These are phyloP conservation scores for Stentor roeselii DNA, from an alignment of 73 alveolate genomes.

Conservation along the genomic window DNA sequence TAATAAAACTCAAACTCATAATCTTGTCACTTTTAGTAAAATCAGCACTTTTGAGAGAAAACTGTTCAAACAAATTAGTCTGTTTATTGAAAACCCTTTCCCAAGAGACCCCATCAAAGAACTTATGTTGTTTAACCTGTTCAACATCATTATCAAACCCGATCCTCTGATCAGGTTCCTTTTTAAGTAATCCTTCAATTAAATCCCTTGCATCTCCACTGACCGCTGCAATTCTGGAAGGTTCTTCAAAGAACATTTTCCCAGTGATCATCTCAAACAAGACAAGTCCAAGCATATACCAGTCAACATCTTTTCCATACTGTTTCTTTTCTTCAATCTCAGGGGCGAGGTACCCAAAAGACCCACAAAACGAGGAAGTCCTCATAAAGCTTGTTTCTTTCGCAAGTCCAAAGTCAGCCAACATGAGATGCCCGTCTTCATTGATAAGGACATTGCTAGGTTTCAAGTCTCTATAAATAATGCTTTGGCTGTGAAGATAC, in stretches of 20 bases:
- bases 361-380: constrained; percentile 4
- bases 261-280: neutral
- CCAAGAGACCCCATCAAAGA: neutral
- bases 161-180: neutral
- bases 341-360: neutral
- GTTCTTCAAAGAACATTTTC: too few species aligned
- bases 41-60: neutral
- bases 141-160: neutral
- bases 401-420: constrained; percentile 1
- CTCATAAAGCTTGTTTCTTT: neutral
- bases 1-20: neutral
- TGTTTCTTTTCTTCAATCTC: neutral
- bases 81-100: neutral
- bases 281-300: neutral
- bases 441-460: neutral
- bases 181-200: neutral
- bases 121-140: neutral
- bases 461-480: constrained; percentile 3
- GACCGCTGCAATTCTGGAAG: neutral
- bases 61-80: neutral
- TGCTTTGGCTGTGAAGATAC: neutral
- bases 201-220: neutral
- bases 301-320: neutral
- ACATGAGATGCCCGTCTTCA: neutral
- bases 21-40: neutral